Evolutionary conservation across 1,284 basidiomycete species (phyloP).

Genomic region (Melanopsichium pennsylvanicum): DNA sequence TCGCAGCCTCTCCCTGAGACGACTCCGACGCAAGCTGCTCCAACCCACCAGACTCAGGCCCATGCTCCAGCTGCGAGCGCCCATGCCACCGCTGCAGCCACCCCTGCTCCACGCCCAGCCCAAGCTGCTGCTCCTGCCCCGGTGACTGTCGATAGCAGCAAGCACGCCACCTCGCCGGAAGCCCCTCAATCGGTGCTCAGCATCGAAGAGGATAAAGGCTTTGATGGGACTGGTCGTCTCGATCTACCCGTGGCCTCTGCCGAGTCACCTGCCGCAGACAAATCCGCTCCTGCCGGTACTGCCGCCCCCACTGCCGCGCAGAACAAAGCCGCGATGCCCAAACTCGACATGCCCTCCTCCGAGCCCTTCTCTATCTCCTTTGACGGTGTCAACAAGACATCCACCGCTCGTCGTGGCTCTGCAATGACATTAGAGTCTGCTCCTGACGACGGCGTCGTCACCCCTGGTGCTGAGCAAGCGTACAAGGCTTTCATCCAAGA

Average conservation of each 20-base stretch:
- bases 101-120: neutral
- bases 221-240: constrained; percentile 61
- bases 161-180: neutral
- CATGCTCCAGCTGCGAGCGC: neutral
- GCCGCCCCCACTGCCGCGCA: constrained; percentile 1
- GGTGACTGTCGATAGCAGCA: neutral
- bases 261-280: neutral
- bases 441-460: constrained; percentile 35
- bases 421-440: constrained; percentile 8
- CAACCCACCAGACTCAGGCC: neutral
- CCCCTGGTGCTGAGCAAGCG: constrained; percentile 48
- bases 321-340: constrained; percentile 38
- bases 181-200: constrained; percentile 41
- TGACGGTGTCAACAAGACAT: constrained; percentile 15
- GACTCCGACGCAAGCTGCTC: constrained; percentile 6
- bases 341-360: constrained; percentile 58
- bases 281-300: neutral
- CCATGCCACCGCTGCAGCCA: neutral
- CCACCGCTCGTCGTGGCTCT: constrained; percentile 16
- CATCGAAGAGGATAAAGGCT: constrained; percentile 52
- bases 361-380: constrained; percentile 57
- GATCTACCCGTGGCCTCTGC: constrained; percentile 27
- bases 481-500: constrained; percentile 42
- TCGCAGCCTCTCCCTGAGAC: constrained; percentile 32
- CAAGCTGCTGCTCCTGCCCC: neutral